Evolutionary conservation across 306 rosid species (phyloP), one percentile per base, ranked within the genome.

Genomic region (Medicago arabica): DNA sequence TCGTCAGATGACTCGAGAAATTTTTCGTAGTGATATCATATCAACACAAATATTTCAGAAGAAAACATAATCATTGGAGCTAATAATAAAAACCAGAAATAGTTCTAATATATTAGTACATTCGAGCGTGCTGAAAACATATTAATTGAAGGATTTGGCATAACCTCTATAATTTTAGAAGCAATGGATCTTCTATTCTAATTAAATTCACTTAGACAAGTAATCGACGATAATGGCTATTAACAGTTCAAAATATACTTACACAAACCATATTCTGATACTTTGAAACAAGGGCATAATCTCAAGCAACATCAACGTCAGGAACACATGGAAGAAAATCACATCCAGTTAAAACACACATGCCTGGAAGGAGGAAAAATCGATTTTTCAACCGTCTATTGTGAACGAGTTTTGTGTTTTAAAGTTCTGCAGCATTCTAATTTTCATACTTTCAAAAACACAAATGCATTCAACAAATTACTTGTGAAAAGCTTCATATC

Each of bases 251-350:
- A 62, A 76, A 15, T 51, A 67, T 25, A 89, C 97, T 90, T 88
- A 94, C 98, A 34, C 95, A 93, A 59, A 87, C 95, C 64, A 94
- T 78, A 55, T 90, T 92, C 46, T 76, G 87, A 79, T 92, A 88
- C 87, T 92, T 92, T 43, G 90, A 90, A 72, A 94, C 95, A 65
- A 90, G 80, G 76, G 90, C 95, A 80, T 92, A 86, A 80, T 97
- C 93, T 79, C 88, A 87, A 47, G 47, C 90, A 66, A 94, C 92
- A 65, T 97, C 98, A 61, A 92, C 92, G 82, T 96, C 97, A 54
- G 93, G 96, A 81, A 94, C 93, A 75, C 97, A 94, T 64, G 97
- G 85, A 82, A 92, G 98, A n/a, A 94, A 92, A 78, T 94, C 98
- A 78, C 98, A 92, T 75, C 98, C 98, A 54, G 98, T 97, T 70